These are phyloP conservation scores for Gymnopilus dilepis DNA, from an alignment of 768 basidiomycete species.

Conservation along the genomic window DNA sequence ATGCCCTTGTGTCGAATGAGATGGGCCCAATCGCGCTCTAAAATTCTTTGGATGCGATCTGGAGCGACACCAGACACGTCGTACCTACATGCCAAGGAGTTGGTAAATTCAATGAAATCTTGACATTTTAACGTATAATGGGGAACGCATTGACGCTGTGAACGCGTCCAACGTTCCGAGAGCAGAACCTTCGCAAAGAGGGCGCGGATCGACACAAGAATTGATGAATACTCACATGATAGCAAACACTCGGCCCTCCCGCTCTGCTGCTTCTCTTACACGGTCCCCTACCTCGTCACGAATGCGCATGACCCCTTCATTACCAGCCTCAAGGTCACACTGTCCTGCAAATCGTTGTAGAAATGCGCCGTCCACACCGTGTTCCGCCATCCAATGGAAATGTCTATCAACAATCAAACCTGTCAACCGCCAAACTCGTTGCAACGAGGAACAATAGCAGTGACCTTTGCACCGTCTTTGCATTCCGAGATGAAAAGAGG, in stretches of 20 bases:
- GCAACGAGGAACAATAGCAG: neutral
- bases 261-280: slow-evolving; percentile 79
- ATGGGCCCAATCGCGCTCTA: slow-evolving; percentile 78
- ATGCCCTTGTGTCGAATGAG: slow-evolving; percentile 65
- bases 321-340: slow-evolving; percentile 60
- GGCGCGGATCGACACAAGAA: slow-evolving; percentile 1
- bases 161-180: neutral
- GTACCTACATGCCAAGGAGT: slow-evolving; percentile 59
- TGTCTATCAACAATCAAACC: slow-evolving; percentile 45
- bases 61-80: slow-evolving; percentile 81
- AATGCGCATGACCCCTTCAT: slow-evolving; percentile 61
- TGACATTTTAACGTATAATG: neutral
- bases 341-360: slow-evolving; percentile 78
- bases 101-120: neutral
- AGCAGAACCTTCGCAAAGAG: neutral
- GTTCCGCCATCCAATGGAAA: slow-evolving; percentile 85
- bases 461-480: slow-evolving; percentile 70
- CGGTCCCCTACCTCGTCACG: slow-evolving; percentile 77
- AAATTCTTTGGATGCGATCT: slow-evolving; percentile 65
- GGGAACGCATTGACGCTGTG: neutral
- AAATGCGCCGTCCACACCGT: slow-evolving; percentile 82
- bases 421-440: slow-evolving; percentile 3
- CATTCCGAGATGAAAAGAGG: slow-evolving; percentile 80
- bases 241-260: slow-evolving; percentile 80
- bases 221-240: slow-evolving; percentile 65